Percentiles rank a stretch among this genome's conserved stretches.
Evolutionary conservation across 2,329 filamentous ascomycete genomes (phyloP).

Genomic region (Fonsecaea erecta): DNA sequence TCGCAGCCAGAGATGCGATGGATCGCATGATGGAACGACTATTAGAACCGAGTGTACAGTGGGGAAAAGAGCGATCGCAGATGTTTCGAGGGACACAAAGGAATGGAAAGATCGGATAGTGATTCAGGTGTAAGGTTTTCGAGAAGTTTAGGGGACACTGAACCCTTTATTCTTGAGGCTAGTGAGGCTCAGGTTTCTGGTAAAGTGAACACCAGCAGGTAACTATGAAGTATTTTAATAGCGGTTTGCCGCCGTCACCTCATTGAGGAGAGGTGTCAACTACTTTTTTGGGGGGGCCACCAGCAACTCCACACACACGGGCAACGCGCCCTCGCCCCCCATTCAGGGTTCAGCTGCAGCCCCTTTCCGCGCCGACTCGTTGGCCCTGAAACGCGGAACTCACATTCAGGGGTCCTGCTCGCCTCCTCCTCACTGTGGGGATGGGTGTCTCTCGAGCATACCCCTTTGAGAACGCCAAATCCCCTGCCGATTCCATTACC

Average conservation of each 20-base stretch:
- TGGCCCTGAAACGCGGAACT: constrained; percentile 20
- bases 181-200: too few relatives aligned
- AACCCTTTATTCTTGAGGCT: constrained; percentile 3
- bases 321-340: not conserved
- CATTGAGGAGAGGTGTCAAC: constrained; percentile 30
- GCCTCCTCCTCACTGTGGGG: not conserved
- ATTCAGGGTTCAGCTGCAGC: constrained; percentile 3
- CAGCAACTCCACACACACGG: not conserved
- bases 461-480: not conserved
- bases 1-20: constrained; percentile 40
- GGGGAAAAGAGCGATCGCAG: constrained; percentile 3
- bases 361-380: constrained; percentile 20
- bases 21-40: constrained; percentile 31
- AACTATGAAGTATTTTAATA: too few relatives aligned
- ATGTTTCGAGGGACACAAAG: not conserved
- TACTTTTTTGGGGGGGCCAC: constrained; percentile 17
- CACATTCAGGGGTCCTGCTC: not conserved
- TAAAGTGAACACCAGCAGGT: constrained; percentile 11
- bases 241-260: not conserved
- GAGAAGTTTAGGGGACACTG: constrained; percentile 6
- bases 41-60: not conserved
- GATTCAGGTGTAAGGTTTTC: not conserved
- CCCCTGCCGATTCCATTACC: not conserved
- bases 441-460: too few relatives aligned
- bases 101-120: constrained; percentile 7